Evolutionary conservation across 1,139 yeast genomes (phyloP).

Genomic region (Suhomyces bolitotheri): DNA sequence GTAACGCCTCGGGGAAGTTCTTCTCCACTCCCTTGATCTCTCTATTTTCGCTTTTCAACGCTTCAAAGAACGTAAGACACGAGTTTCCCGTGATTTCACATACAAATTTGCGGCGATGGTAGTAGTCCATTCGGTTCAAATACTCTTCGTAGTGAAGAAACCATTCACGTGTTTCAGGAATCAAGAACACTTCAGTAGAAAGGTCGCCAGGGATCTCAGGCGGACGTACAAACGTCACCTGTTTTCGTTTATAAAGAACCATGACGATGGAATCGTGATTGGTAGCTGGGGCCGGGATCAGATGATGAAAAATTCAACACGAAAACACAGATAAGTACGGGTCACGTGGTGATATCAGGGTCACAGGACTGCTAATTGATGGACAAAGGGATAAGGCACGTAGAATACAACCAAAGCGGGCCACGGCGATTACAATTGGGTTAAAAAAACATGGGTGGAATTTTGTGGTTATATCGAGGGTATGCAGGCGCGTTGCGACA

Average conservation of each 20-base stretch:
- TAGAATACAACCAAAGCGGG: too few species aligned
- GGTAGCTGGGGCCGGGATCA: too few species aligned
- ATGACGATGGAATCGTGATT: conserved; percentile 24
- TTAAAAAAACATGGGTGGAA: conserved; percentile 5
- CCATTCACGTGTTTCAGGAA: conserved; percentile 87
- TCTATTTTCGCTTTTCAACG: conserved; percentile 69
- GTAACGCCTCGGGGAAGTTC: conserved; percentile 85
- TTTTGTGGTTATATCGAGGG: conserved; percentile 7
- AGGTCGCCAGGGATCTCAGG: conserved; percentile 56
- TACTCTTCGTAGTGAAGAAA: conserved; percentile 75
- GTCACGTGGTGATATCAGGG: too few species aligned
- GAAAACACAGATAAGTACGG: too few species aligned
- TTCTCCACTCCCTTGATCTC: conserved; percentile 74
- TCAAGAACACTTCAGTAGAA: conserved; percentile 65
- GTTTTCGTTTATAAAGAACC: conserved; percentile 76
- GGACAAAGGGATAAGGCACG: too few species aligned
- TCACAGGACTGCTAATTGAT: too few species aligned
- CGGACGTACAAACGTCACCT: conserved; percentile 59
- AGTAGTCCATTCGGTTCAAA: conserved; percentile 67
- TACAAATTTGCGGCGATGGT: conserved; percentile 74
- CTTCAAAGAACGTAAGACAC: conserved; percentile 87
- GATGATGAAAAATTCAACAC: too few species aligned
- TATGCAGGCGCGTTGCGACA: conserved; percentile 8
- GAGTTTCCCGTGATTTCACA: conserved; percentile 97
- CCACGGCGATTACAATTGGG: too few species aligned